These are phyloP conservation scores for Suillus plorans DNA, from an alignment of 768 basidiomycete species.

Conservation along the genomic window DNA sequence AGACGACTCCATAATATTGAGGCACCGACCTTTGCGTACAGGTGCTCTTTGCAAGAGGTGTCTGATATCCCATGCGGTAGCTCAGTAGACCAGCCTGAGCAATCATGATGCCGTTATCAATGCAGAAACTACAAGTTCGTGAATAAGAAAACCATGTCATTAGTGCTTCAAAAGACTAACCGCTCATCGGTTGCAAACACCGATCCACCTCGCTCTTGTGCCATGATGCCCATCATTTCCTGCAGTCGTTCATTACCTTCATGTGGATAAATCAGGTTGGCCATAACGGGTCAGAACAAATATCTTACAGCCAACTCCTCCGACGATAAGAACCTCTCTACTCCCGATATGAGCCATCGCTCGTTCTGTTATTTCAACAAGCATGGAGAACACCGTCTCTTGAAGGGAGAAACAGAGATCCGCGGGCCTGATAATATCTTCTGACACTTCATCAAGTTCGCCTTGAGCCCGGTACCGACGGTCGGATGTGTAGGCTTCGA, in stretches of 20 bases:
- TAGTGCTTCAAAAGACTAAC: conserved; percentile 40
- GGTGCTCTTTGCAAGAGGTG: conserved; percentile 74
- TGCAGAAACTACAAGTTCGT: conserved; percentile 78
- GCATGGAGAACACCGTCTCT: conserved; percentile 96
- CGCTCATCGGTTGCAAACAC: conserved; percentile 97
- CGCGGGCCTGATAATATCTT: conserved; percentile 86
- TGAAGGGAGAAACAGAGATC: conserved; percentile 97
- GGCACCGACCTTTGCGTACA: conserved; percentile 84
- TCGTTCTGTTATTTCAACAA: conserved; percentile 97
- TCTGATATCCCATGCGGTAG: conserved; percentile 86
- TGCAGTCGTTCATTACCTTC: conserved; percentile 90
- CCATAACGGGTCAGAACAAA: not conserved
- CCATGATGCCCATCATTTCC: conserved; percentile 99
- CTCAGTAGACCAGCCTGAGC: conserved; percentile 94
- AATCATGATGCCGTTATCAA: conserved; percentile 99
- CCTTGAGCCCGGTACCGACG: conserved; percentile 70
- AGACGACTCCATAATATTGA: not conserved
- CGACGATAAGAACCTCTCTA: conserved; percentile 94
- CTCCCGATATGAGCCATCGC: conserved; percentile 99
- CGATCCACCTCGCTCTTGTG: conserved; percentile 78
- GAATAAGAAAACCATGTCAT: conserved; percentile 1
- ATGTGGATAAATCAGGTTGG: not conserved
- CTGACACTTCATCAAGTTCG: conserved; percentile 33
- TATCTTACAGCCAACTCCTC: conserved; percentile 96
- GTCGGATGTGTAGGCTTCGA: conserved; percentile 85